Evolutionary conservation across 78 protist genomes (phyloP), one percentile per base, ranked within the genome.

Genomic region (Pelomyxa schiedti): DNA sequence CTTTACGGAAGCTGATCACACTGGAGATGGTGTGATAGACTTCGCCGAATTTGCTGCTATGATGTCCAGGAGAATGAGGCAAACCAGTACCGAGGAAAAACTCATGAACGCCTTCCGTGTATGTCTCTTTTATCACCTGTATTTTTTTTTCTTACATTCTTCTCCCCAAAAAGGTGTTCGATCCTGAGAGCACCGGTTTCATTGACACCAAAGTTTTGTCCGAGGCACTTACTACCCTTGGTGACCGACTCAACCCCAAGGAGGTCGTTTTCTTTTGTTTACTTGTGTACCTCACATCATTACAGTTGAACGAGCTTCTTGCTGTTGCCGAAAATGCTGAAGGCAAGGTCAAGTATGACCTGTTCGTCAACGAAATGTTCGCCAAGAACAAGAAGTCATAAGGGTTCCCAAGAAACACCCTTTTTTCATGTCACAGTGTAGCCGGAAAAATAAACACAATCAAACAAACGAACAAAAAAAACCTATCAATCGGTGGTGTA

Each of bases 1-100:
- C 84, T 83, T 77, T 43, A 74, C 66, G 22, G 88, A 83, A 64
- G 88, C 88, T 42, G 83, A 83, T 38, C 63, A 64, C 8, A 74
- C 88, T 67, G 73, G 73, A 43, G 69, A 69, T 69, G 88, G 88
- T n/a, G 79, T 71, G 53, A 77, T 83, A 69, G 88, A 65, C 47
- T 83, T 83, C 82, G 84, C 88, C 75, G 88, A 83, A 72, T 83
- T 83, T 42, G 76, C 77, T 82, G 76, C 88, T n/a, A 83, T 83
- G 88, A 83, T 83, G 88, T 75, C 88, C 9, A 82, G 88, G 70
- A 82, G 88, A 66, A 83, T 83, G 88, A 71, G 76, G 41, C 86
- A 81, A 66, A 69, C 73, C 28, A 69, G 73, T n/a, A 69, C 73
- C 73, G 73, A 69, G 38, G 73, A 69, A 32, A 37, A 69, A 5